Evolutionary conservation across 257 asterid genomes (phyloP), one percentile per base, ranked within the genome.

Genomic region (Scutellaria baicalensis): DNA sequence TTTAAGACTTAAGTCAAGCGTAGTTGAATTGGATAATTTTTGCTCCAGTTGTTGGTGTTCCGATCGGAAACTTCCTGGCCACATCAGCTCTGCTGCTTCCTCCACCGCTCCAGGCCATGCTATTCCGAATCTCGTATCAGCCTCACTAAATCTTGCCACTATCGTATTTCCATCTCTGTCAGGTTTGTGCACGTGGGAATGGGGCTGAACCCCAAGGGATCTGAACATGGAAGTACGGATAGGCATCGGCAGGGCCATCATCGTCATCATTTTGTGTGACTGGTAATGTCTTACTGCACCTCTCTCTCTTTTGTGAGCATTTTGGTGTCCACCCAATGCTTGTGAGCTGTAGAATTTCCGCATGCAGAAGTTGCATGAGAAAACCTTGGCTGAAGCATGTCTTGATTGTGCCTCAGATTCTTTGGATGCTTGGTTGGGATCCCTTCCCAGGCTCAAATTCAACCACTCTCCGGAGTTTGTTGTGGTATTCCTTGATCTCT

Each of bases 301-400:
- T 64, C 99, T 89, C 73, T 91, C 99, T 71, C 92, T 84, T 80
- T 89, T 91, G 87, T 93, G 99, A 36, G 97, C 99, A 78, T 93
- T 93, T 81, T 93, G 97, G 78, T 93, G 99, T 13, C 99, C 99
- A 1, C 99, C 97, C 77, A 93, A 80, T 55, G 99, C 99, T 68
- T 93, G 99, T 66, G 96, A 89, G 77, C 93, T 93, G 79, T 86
- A 87, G 77, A 93, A 93, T 73, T 89, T 93, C 59, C 99, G 71
- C 95, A 80, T 83, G 86, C 99, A 93, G 88, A 87, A 93, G 83
- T 89, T 91, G 79, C 99, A 91, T 8, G 97, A 91, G 80, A 87
- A 93, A 47, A 88, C 78, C 86, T 86, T 93, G 3, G 81, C 59
- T 38, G 89, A 62, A 51, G 75, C 75, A 9, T 82, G 75, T 78